Base-by-base conservation (phyloP, 192 early-diverging fungal species). In the Entomortierella beljakovae region DNA sequence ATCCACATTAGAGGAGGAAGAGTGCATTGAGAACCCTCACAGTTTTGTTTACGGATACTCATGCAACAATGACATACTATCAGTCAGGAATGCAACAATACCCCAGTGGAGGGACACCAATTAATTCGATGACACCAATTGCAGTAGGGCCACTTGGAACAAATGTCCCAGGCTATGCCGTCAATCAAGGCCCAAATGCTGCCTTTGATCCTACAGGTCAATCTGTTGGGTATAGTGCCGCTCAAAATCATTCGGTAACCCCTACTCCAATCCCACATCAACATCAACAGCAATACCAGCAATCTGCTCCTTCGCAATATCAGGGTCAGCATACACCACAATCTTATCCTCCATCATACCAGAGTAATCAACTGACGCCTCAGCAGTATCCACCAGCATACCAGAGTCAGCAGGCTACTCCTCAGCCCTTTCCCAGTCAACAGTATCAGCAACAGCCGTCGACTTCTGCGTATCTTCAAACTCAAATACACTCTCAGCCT, bases 41-140 rank as follows among this genome's bases (percentile, higher is more conserved):
- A 15, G 6, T 53, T 26, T 25, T 11, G 15, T 46, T 46, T 32
- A 70, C 54, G 58, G 58, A 70, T 42, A 50, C 69, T 26, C 60
- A 55, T 56, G 52, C 60, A 71, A 51, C 59, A 38, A 61, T 71
- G 60, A 60, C 69, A 22, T 71, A 71, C 59, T 71, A 71, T 25
- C 69, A 54, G 22, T 51, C 61, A 57, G 61, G 70, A 40, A 59
- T 63, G 61, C 61, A 51, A 31, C 71, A 68, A 28, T 76, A 68
- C 60, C 64, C 40, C 18, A 61, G 68, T 57, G 73, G 73, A 61
- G 64, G 64, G 13, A 54, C 64, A 13, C 65, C 58, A 10, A 35
- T 67, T 31, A 57, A 57, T 18, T 66, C 73, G 3, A 15, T 61
- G 28, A 64, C 66, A n/a, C 73, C 65, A 13, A 64, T 63, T 18